Percentiles rank a stretch among this genome's conserved stretches.
These are phyloP conservation scores for Gymnopus androsaceus DNA, from an alignment of 1,284 basidiomycete genomes.

Conservation along the genomic window DNA sequence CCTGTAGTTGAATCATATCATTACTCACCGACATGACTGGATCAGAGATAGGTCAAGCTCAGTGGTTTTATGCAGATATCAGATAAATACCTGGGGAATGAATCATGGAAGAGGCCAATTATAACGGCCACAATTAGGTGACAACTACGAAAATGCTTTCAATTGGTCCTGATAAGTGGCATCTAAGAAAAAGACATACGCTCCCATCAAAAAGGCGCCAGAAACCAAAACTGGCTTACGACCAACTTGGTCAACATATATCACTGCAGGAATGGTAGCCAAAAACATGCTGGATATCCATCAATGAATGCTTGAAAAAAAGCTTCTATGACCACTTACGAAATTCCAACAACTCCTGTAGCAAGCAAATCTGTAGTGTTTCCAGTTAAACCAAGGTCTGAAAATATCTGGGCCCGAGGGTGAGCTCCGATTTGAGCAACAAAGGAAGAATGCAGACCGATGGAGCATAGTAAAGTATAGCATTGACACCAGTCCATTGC, in stretches of 20 bases:
- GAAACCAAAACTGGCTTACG: slow-evolving; percentile 70
- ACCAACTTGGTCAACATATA: slow-evolving; percentile 73
- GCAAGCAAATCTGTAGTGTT: slow-evolving; percentile 51
- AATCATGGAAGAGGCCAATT: slow-evolving; percentile 53
- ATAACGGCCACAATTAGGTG: slow-evolving; percentile 67
- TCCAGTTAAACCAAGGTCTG: slow-evolving; percentile 55
- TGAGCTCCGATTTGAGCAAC: too few species aligned
- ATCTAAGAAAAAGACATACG: slow-evolving; percentile 31
- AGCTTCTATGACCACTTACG: slow-evolving; percentile 42
- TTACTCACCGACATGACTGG: slow-evolving; percentile 34
- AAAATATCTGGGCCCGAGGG: too few species aligned
- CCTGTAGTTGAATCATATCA: neutral
- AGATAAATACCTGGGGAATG: slow-evolving; percentile 44
- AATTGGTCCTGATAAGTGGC: neutral
- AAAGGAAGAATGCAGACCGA: too few species aligned
- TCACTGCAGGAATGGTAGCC: slow-evolving; percentile 71
- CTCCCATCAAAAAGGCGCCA: slow-evolving; percentile 71
- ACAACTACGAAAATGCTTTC: slow-evolving; percentile 40
- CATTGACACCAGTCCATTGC: slow-evolving; percentile 67
- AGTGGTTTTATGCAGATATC: neutral
- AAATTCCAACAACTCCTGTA: slow-evolving; percentile 82
- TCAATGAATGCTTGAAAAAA: neutral
- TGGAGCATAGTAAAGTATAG: slow-evolving; percentile 71
- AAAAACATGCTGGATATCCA: slow-evolving; percentile 60
- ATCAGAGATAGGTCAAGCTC: neutral